Conservation (phyloP, 371 early-diverging fungal genomes). For the Lichtheimia ramosa region DNA sequence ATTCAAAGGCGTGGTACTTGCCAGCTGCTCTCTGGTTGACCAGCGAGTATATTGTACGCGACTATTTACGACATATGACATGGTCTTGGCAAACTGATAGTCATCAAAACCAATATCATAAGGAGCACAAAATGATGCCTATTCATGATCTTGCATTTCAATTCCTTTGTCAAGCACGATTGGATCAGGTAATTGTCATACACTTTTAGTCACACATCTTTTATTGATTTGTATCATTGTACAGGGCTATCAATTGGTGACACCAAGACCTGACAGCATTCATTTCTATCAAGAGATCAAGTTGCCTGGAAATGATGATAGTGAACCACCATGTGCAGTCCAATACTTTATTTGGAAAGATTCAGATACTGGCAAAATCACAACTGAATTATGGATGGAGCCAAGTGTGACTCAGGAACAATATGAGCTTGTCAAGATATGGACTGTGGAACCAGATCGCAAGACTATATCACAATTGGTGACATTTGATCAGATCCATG, state of each 20-base stretch:
- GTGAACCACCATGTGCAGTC: slow-evolving; percentile 46
- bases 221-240: neutral
- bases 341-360: slow-evolving; percentile 76
- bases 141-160: slow-evolving; percentile 74
- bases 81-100: slow-evolving; percentile 70
- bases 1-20: slow-evolving; percentile 38
- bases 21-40: slow-evolving; percentile 41
- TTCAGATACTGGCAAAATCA: slow-evolving; percentile 51
- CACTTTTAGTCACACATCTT: slow-evolving; percentile 16
- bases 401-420: slow-evolving; percentile 48
- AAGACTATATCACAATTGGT: slow-evolving; percentile 65
- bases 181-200: slow-evolving; percentile 57
- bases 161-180: slow-evolving; percentile 67
- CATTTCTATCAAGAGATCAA: slow-evolving; percentile 71
- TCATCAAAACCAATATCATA: slow-evolving; percentile 48
- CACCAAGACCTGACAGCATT: slow-evolving; percentile 56
- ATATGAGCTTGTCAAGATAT: slow-evolving; percentile 43
- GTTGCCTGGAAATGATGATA: slow-evolving; percentile 13
- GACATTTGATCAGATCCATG: slow-evolving; percentile 77
- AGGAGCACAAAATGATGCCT: slow-evolving; percentile 58
- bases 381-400: slow-evolving; percentile 81
- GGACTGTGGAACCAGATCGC: slow-evolving; percentile 61
- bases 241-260: slow-evolving; percentile 50
- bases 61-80: slow-evolving; percentile 62
- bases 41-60: slow-evolving; percentile 53